Conservation (phyloP, 257 asterid species). For the Schizonepeta tenuifolia region DNA sequence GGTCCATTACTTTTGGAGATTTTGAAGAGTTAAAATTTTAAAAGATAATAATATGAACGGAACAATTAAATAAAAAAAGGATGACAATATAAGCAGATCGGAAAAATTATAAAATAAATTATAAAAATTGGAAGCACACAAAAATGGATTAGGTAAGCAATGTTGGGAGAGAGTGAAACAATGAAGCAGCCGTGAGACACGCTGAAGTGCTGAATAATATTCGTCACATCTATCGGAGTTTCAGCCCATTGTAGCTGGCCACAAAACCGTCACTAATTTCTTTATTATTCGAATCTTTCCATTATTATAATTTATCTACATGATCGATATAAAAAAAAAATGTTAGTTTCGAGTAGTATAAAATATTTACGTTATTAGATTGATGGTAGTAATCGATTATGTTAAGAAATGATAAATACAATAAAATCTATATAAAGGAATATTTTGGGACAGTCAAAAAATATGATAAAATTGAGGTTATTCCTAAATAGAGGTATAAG, state of each 20-base stretch:
- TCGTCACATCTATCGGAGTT: constrained; percentile 24
- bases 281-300: constrained; percentile 19
- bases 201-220: constrained; percentile 20
- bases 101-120: no score
- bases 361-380: not conserved
- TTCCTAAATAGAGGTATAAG: no score
- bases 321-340: not conserved
- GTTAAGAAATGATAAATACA: no score
- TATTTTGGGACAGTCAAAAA: no score
- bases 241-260: constrained; percentile 39
- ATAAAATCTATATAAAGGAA: no score
- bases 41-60: no score
- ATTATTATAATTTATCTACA: not conserved
- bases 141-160: constrained; percentile 7
- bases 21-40: no score
- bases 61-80: no score
- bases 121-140: not conserved
- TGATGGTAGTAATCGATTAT: not conserved
- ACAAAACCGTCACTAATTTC: not conserved
- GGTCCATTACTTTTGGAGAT: no score
- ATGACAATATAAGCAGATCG: no score
- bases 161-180: constrained; percentile 38
- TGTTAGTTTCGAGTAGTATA: not conserved
- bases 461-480: no score
- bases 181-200: constrained; percentile 34